phyloP scores from a whole-genome alignment of 2,329 filamentous ascomycete genomes.

The Cytospora schulzeri region DNA sequence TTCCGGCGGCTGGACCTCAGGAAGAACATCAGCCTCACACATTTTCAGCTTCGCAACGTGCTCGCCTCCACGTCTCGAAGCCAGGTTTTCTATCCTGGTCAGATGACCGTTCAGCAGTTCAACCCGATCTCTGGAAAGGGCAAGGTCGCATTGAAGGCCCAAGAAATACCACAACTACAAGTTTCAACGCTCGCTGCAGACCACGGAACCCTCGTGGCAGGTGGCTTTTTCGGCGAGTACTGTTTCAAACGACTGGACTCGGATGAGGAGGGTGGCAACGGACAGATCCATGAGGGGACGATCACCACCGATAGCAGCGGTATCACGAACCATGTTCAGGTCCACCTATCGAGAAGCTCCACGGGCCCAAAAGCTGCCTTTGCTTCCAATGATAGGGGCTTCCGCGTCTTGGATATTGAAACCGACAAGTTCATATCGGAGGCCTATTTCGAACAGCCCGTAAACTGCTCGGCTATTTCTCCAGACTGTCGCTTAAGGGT shows the following conservation, averaged over 20 bases:
- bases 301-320: constrained; percentile 53
- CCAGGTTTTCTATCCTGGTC: constrained; percentile 59
- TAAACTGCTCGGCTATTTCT: constrained; percentile 75
- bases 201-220: constrained; percentile 59
- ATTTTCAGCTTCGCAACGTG: constrained; percentile 68
- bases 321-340: constrained; percentile 67
- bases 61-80: constrained; percentile 59
- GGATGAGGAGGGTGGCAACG: constrained; percentile 37
- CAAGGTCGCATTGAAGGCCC: constrained; percentile 46
- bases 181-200: constrained; percentile 55
- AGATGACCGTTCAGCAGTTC: constrained; percentile 52
- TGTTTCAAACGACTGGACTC: constrained; percentile 50
- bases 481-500: constrained; percentile 71
- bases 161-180: constrained; percentile 35
- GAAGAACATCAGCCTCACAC: constrained; percentile 56
- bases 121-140: constrained; percentile 51
- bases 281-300: constrained; percentile 44
- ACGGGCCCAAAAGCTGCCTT: constrained; percentile 59
- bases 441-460: constrained; percentile 57
- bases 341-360: constrained; percentile 56
- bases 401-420: constrained; percentile 60
- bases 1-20: constrained; percentile 61
- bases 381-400: constrained; percentile 62
- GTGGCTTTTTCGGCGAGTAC: constrained; percentile 61
- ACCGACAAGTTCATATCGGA: constrained; percentile 61